A percentile compares a stretch with the other conserved stretches of the same genome.
phyloP scores from a whole-genome alignment of 2,329 filamentous ascomycete species.

The Paraphoma sp. region DNA sequence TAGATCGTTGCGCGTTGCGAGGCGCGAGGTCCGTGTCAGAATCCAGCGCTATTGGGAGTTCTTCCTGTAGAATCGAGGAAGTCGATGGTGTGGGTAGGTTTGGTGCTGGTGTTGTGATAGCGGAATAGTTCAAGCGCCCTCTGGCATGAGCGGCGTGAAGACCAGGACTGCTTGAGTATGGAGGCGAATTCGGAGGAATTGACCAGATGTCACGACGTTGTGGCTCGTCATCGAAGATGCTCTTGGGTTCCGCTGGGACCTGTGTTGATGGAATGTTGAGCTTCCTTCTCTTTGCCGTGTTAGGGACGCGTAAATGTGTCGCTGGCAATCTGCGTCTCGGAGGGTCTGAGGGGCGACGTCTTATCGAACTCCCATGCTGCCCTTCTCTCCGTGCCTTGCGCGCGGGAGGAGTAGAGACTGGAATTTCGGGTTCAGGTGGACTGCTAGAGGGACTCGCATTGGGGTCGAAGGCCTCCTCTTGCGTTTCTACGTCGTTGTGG shows the following conservation, averaged over 20 bases:
- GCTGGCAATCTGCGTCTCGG: constrained; percentile 10
- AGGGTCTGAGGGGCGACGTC: constrained; percentile 5
- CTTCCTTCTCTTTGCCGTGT: constrained; percentile 29
- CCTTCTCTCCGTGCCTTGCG: constrained; percentile 10
- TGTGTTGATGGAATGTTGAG: constrained; percentile 22
- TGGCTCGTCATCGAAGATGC: constrained; percentile 9
- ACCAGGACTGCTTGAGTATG: constrained; percentile 42
- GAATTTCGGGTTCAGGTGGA: constrained; percentile 29
- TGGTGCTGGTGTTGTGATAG: constrained; percentile 12
- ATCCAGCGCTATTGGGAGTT: constrained; percentile 13
- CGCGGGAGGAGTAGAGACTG: constrained; percentile 29
- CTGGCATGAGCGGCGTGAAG: constrained; percentile 9
- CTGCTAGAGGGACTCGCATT: constrained; percentile 26
- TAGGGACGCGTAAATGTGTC: constrained; percentile 21
- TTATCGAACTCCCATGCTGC: constrained; percentile 4
- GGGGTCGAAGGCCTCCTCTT: constrained; percentile 43
- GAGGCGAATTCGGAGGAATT: constrained; percentile 54
- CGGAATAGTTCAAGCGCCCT: constrained; percentile 6
- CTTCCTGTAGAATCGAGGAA: constrained; percentile 36
- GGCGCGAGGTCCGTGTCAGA: constrained; percentile 30
- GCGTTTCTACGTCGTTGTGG: constrained; percentile 30
- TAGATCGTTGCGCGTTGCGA: constrained; percentile 18
- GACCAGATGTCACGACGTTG: constrained; percentile 39
- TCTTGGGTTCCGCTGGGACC: constrained; percentile 7
- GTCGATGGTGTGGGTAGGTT: constrained; percentile 41